Percentiles rank a stretch among this genome's conserved stretches.
Evolutionary conservation across 2,329 filamentous ascomycete genomes (phyloP).

Genomic region (Pseudocercospora fuligena): DNA sequence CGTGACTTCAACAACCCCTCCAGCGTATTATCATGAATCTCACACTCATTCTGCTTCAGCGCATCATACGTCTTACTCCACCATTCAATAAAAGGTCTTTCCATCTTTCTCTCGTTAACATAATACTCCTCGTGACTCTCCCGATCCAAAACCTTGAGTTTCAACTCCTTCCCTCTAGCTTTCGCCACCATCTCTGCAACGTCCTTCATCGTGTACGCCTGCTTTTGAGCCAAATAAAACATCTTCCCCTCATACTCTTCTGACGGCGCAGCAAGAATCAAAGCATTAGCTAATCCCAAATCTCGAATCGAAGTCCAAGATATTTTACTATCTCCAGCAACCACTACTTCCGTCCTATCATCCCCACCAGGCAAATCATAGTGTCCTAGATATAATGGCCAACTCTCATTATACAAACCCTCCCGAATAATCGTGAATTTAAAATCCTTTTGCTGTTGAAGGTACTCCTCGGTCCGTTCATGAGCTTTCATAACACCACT

Average conservation of each 20-base stretch:
- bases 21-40: constrained; percentile 48
- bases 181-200: constrained; percentile 37
- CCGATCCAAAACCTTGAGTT: constrained; percentile 43
- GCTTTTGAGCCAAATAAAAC: constrained; percentile 44
- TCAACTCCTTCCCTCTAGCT: constrained; percentile 34
- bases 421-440: constrained; percentile 49
- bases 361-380: constrained; percentile 44
- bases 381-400: constrained; percentile 55
- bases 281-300: constrained; percentile 50
- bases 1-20: constrained; percentile 45
- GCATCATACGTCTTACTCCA: constrained; percentile 54
- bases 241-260: constrained; percentile 44
- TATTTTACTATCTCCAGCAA: constrained; percentile 49
- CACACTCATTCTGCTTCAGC: constrained; percentile 48
- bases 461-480: constrained; percentile 50
- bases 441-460: constrained; percentile 36
- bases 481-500: constrained; percentile 54
- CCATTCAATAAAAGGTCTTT: constrained; percentile 49
- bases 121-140: constrained; percentile 49
- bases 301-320: constrained; percentile 52
- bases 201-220: constrained; percentile 35
- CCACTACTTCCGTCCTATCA: constrained; percentile 40
- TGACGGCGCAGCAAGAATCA: constrained; percentile 42
- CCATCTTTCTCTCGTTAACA: constrained; percentile 42
- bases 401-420: constrained; percentile 52